Percentiles rank a stretch among this genome's conserved stretches.
Conservation (phyloP, 140 eudicot genomes). For the Cichorium intybus region DNA sequence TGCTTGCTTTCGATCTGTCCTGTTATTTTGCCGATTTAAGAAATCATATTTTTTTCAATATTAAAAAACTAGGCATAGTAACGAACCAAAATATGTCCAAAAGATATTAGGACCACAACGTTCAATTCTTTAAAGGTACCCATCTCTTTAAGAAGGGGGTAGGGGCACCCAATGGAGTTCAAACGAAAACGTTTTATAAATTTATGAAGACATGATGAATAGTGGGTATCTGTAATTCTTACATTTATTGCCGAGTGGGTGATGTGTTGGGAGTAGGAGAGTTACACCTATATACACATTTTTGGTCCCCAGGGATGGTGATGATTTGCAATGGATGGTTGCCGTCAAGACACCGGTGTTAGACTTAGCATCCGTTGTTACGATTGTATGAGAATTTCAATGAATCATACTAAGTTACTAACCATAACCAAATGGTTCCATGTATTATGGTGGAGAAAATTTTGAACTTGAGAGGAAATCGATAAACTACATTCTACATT, state of each 20-base stretch:
- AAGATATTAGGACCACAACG: conserved; percentile 16
- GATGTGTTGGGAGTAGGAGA: conserved; percentile 1
- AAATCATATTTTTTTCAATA: not conserved
- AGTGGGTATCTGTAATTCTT: conserved; percentile 24
- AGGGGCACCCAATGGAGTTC: conserved; percentile 19
- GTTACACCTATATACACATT: conserved; percentile 15
- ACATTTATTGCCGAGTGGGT: conserved; percentile 6
- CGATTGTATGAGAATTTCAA: not conserved
- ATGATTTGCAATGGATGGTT: not conserved
- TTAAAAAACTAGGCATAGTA: not conserved
- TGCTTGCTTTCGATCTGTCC: not conserved
- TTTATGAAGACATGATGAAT: not conserved
- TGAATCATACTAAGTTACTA: not conserved
- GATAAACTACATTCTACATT: not conserved
- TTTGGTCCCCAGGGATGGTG: conserved; percentile 27
- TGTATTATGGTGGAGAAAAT: not conserved
- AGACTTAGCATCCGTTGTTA: not conserved
- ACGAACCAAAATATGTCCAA: not conserved
- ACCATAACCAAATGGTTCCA: not conserved
- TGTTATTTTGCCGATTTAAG: not conserved
- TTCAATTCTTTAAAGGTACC: conserved; percentile 14
- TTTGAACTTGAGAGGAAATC: not conserved
- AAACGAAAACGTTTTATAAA: conserved; percentile 8
- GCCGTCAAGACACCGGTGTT: not conserved
- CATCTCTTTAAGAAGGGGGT: conserved; percentile 21